These are phyloP conservation scores for Physcia stellaris DNA, from an alignment of 495 filamentous ascomycete genomes.

Conservation along the genomic window DNA sequence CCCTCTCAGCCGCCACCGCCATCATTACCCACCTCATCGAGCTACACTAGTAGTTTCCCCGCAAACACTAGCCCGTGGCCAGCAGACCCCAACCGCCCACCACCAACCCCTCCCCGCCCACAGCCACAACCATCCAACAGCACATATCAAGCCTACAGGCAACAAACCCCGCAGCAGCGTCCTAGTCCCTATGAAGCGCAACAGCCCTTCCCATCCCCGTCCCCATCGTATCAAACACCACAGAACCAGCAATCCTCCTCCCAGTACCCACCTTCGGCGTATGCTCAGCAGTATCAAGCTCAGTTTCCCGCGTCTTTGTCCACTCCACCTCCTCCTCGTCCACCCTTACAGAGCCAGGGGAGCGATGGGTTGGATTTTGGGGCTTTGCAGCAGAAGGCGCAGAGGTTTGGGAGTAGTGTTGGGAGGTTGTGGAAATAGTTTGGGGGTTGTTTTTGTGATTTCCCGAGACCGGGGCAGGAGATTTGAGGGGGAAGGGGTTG, in stretches of 20 bases:
- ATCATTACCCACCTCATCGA: neutral
- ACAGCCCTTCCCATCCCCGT: neutral
- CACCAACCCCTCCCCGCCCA: neutral
- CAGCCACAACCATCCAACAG: neutral
- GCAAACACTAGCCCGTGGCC: neutral
- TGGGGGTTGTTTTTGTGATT: neutral
- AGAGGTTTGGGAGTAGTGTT: neutral
- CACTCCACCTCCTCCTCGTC: neutral
- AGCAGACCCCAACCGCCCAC: neutral
- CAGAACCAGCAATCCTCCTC: no score
- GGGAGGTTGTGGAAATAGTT: constrained; percentile 4
- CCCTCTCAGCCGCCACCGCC: neutral
- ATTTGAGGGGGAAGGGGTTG: no score
- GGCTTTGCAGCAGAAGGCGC: constrained; percentile 3
- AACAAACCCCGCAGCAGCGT: neutral
- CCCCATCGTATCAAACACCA: neutral
- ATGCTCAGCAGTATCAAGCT: no score
- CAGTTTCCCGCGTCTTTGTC: no score
- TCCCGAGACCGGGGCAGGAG: no score
- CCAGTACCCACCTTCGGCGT: no score
- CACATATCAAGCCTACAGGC: neutral
- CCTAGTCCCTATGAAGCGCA: neutral
- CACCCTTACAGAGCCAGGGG: constrained; percentile 1
- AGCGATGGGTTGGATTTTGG: constrained; percentile 2
- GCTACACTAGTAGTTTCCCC: neutral